Evolutionary conservation across 176 grass and related monocot species (phyloP).

Genomic region (Aegilops umbellulata): DNA sequence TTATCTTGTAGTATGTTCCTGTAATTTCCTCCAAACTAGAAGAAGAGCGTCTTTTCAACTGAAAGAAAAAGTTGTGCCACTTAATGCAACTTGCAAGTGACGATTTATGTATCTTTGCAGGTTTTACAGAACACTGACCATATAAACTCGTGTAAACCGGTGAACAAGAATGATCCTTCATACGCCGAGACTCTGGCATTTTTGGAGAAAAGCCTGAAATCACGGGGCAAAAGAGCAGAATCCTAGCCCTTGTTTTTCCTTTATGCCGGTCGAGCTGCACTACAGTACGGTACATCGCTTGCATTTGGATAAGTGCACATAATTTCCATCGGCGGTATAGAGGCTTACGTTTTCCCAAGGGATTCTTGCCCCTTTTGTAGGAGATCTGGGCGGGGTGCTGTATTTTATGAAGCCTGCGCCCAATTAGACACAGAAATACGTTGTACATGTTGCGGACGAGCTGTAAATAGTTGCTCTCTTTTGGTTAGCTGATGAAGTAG

Average conservation of each 20-base stretch:
- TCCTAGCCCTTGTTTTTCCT: slow-evolving; percentile 7
- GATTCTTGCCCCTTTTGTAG: not conserved
- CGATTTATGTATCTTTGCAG: slow-evolving; percentile 26
- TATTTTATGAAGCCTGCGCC: slow-evolving; percentile 51
- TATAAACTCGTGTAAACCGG: slow-evolving; percentile 94
- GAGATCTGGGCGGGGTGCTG: slow-evolving; percentile 34
- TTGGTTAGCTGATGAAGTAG: not conserved
- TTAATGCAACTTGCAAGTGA: not conserved
- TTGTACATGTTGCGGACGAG: slow-evolving; percentile 12
- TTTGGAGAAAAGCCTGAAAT: slow-evolving; percentile 62
- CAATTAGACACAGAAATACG: not conserved
- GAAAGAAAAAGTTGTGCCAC: not conserved
- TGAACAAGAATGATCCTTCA: slow-evolving; percentile 83
- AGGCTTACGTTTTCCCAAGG: not conserved
- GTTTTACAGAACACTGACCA: slow-evolving; percentile 83
- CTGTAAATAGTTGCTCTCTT: slow-evolving; percentile 27
- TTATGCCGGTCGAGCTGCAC: not conserved
- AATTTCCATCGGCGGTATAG: not conserved
- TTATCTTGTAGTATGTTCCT: not conserved
- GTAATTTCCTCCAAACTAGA: not conserved
- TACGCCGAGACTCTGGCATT: slow-evolving; percentile 82
- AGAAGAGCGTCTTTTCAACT: too few relatives aligned
- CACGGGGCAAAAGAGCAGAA: slow-evolving; percentile 4
- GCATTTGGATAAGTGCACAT: not conserved
- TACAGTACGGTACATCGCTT: not conserved